phyloP scores from a whole-genome alignment of 495 filamentous ascomycete species.

The Extremus antarcticus region DNA sequence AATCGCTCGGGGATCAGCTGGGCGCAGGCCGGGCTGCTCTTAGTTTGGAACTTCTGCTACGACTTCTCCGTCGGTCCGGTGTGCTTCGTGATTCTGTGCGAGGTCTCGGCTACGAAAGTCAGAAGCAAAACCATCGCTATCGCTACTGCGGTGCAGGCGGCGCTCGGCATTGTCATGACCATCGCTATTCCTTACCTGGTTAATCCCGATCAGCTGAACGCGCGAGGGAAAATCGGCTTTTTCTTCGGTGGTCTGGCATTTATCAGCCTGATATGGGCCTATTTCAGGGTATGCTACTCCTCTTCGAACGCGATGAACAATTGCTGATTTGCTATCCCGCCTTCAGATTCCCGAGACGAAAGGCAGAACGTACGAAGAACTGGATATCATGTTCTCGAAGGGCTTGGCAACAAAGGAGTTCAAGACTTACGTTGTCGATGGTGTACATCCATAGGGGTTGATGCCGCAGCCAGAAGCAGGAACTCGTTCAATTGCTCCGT shows the following conservation, averaged over 20 bases:
- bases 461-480: too few relatives aligned
- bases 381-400: slow-evolving; percentile 23
- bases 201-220: slow-evolving; percentile 51
- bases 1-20: slow-evolving; percentile 31
- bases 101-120: slow-evolving; percentile 46
- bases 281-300: slow-evolving; percentile 30
- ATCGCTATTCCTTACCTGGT: slow-evolving; percentile 56
- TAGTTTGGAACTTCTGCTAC: slow-evolving; percentile 50
- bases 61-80: slow-evolving; percentile 49
- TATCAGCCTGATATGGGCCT: slow-evolving; percentile 34
- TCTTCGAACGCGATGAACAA: not conserved
- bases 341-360: slow-evolving; percentile 47
- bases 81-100: slow-evolving; percentile 51
- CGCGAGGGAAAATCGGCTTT: slow-evolving; percentile 57
- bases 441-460: not conserved
- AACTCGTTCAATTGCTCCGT: too few relatives aligned
- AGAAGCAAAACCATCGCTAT: slow-evolving; percentile 53
- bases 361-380: slow-evolving; percentile 48
- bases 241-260: slow-evolving; percentile 50
- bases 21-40: slow-evolving; percentile 43
- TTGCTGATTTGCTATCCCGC: not conserved
- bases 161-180: slow-evolving; percentile 50
- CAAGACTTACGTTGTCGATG: slow-evolving; percentile 11
- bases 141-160: slow-evolving; percentile 47
- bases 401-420: slow-evolving; percentile 18